phyloP scores from a whole-genome alignment of 192 early-diverging fungal species.

The Powellomyces hirtus region DNA sequence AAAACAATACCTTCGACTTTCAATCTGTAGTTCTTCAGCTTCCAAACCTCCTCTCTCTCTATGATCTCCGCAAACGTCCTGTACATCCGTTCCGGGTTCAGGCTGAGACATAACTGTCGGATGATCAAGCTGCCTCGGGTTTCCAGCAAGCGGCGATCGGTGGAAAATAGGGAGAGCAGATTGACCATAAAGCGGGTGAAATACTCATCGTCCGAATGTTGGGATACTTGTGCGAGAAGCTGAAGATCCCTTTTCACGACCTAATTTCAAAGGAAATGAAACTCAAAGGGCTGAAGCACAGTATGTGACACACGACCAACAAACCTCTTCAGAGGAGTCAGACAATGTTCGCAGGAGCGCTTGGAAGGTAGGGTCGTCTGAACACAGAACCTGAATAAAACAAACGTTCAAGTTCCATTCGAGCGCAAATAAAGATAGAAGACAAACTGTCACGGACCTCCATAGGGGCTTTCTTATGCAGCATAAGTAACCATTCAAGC shows the following conservation, averaged over 20 bases:
- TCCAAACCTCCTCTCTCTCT: constrained; percentile 75
- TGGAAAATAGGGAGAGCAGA: constrained; percentile 85
- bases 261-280: constrained; percentile 26
- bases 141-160: constrained; percentile 84
- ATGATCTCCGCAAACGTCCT: constrained; percentile 82
- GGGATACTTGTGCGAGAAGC: constrained; percentile 92
- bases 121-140: constrained; percentile 89
- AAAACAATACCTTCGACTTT: no score
- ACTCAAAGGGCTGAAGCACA: not conserved
- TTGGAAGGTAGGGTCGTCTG: constrained; percentile 85
- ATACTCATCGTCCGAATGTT: constrained; percentile 78
- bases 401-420: no score
- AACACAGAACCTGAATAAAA: constrained; percentile 68
- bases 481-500: constrained; percentile 95
- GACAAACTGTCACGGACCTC: constrained; percentile 42
- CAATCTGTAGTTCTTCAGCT: no score
- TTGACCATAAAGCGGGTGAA: constrained; percentile 87
- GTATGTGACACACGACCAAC: not conserved
- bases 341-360: constrained; percentile 87
- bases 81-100: constrained; percentile 91
- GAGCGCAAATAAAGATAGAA: not conserved
- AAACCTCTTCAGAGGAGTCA: constrained; percentile 83
- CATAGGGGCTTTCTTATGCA: constrained; percentile 89
- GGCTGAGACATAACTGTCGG: constrained; percentile 83
- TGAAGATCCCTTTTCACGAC: constrained; percentile 90